phyloP scores from a whole-genome alignment of 306 rosid genomes.

The Styphnolobium japonicum region DNA sequence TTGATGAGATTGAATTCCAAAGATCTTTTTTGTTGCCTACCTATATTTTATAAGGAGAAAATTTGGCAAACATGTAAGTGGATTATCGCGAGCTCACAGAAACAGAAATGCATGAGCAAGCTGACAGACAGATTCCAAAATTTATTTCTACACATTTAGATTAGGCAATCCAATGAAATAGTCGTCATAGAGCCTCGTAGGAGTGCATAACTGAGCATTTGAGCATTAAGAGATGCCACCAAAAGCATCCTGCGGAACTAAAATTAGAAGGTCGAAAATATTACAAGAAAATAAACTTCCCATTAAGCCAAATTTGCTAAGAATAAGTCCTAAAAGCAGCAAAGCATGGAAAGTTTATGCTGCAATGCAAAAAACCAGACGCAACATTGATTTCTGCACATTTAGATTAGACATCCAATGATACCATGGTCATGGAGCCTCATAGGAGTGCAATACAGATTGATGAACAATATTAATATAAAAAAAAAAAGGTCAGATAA shows the following conservation, averaged over 20 bases:
- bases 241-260: not conserved
- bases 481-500: too few species aligned
- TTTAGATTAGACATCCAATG: not conserved
- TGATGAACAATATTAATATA: not conserved
- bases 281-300: not conserved
- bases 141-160: not conserved
- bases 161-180: too few species aligned
- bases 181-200: too few species aligned
- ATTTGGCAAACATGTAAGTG: not conserved
- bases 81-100: not conserved
- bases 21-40: too few species aligned
- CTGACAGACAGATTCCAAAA: not conserved
- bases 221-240: not conserved
- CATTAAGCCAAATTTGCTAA: not conserved
- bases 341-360: not conserved
- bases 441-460: not conserved
- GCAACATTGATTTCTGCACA: not conserved
- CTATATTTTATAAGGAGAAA: not conserved
- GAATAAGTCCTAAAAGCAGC: not conserved
- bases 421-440: not conserved
- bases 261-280: not conserved
- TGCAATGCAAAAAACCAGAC: not conserved
- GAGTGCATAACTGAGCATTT: too few species aligned
- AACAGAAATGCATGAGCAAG: not conserved
- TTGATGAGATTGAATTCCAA: too few species aligned